Evolutionary conservation across 108 stramenopile species (phyloP), one percentile per base, ranked within the genome.

Genomic region (Halocafeteria seosinensis): DNA sequence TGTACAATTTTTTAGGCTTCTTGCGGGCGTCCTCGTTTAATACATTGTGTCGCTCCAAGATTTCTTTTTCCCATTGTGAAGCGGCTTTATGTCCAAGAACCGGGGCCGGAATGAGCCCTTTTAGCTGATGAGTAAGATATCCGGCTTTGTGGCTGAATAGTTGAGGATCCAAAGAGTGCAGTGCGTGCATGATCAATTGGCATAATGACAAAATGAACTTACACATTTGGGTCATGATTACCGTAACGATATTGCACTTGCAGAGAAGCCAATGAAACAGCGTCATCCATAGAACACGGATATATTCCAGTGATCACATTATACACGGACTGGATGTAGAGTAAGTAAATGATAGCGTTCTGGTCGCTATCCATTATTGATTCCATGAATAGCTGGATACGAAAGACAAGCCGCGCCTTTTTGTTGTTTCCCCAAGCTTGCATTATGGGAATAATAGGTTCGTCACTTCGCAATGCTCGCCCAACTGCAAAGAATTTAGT

Each of bases 161-260:
- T 8, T 31, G 11, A 31, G 53, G 32, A 55, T 11, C 29, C 5
- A 31, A 28, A 31, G 9, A 12, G 9, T 55, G 53, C 8, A 11
- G 53, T 55, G 9, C 5, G 53, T 55, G 11, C 32, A 28, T 5
- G 30, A 12, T 5, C 29, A 12, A 8, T 9, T 31, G 5, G 42
- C 42, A n/a, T n/a, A 17, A 47, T 21, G 42, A n/a, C 42, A 21
- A n/a, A 17, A n/a, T 17, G 17, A 5, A 12, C 53, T 5, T 31
- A 55, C 57, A 17, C 28, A 5, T 11, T 17, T 2, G 57, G 57
- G 13, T 59, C 36, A 35, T 3, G 2, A 21, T 59, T 30, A 2
- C 62, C 62, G 26, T 50, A 63, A 21, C 24, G 42, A 17, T 3
- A 11, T 50, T 50, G 62, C 50, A 63, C 21, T 32, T 63, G 62